A percentile compares a stretch with the other conserved stretches of the same genome.
Evolutionary conservation across 768 basidiomycete genomes (phyloP).

Genomic region (Chalciporus sphaerocephalus): DNA sequence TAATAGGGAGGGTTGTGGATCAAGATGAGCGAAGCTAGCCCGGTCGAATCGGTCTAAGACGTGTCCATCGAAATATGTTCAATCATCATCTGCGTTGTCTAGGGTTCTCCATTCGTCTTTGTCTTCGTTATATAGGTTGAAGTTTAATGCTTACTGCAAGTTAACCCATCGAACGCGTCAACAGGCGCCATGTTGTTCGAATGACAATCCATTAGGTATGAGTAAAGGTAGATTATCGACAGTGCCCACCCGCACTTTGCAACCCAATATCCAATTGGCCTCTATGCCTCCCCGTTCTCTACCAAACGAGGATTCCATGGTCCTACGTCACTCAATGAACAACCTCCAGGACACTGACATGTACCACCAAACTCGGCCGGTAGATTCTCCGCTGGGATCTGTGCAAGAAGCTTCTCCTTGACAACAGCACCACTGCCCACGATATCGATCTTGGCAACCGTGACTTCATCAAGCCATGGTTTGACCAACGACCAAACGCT

Average conservation of each 20-base stretch:
- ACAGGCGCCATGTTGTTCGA: slow-evolving; percentile 13
- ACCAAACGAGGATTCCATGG: slow-evolving; percentile 65
- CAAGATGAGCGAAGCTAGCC: slow-evolving; percentile 17
- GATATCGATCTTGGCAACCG: slow-evolving; percentile 92
- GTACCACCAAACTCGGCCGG: slow-evolving; percentile 82
- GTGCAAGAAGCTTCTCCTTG: slow-evolving; percentile 68
- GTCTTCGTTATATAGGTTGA: no score
- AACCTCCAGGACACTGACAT: slow-evolving; percentile 76
- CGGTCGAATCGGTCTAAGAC: slow-evolving; percentile 4
- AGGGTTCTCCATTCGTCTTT: no score
- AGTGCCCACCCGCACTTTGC: slow-evolving; percentile 4
- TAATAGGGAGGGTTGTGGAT: slow-evolving; percentile 26
- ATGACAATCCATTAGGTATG: slow-evolving; percentile 29
- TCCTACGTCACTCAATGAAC: slow-evolving; percentile 84
- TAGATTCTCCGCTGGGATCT: slow-evolving; percentile 81
- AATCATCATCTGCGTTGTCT: no score
- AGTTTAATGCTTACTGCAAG: no score
- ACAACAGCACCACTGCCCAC: slow-evolving; percentile 61
- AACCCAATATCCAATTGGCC: background rate
- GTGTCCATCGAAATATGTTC: no score
- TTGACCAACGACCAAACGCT: slow-evolving; percentile 87
- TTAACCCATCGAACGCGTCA: no score
- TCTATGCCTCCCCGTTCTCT: slow-evolving; percentile 23
- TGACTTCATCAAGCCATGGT: slow-evolving; percentile 92
- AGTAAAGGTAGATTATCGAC: slow-evolving; percentile 27